phyloP scores from a whole-genome alignment of 73 alveolate genomes.

The Strombidium stylifer region DNA sequence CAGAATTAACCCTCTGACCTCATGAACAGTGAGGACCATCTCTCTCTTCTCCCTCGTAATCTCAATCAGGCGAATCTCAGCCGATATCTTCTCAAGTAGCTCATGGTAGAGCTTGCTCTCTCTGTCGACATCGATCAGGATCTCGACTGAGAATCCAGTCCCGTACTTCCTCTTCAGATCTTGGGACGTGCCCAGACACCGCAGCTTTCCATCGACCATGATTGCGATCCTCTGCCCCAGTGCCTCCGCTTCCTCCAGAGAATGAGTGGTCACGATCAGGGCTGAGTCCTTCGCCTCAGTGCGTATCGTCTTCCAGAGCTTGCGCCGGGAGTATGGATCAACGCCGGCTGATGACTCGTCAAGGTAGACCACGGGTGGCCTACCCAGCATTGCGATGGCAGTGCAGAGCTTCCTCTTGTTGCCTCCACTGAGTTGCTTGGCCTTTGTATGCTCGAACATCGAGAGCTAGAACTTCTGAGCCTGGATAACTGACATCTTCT shows the following conservation, averaged over 20 bases:
- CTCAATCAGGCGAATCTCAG: too few relatives aligned
- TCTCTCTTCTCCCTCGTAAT: too few relatives aligned
- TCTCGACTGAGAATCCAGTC: too few relatives aligned
- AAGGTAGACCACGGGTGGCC: constrained; percentile 85
- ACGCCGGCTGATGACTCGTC: constrained; percentile 98
- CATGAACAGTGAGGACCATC: too few relatives aligned
- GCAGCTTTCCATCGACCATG: constrained; percentile 37
- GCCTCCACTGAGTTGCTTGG: constrained; percentile 91
- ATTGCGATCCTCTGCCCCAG: constrained; percentile 57
- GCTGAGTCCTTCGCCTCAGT: too few relatives aligned
- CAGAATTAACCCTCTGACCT: too few relatives aligned
- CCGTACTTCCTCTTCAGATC: constrained; percentile 46
- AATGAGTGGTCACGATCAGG: constrained; percentile 88
- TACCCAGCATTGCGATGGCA: constrained; percentile 80
- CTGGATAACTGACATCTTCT: too few relatives aligned
- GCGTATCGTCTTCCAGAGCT: constrained; percentile 98
- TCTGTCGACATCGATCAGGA: too few relatives aligned
- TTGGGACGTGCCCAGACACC: constrained; percentile 39
- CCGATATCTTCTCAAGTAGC: too few relatives aligned
- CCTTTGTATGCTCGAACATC: too few relatives aligned
- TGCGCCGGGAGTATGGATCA: constrained; percentile 90
- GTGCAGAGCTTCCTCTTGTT: constrained; percentile 92
- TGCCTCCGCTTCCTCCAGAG: constrained; percentile 92
- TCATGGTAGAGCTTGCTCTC: too few relatives aligned
- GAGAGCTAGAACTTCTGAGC: too few relatives aligned